phyloP scores from a whole-genome alignment of 176 grass and related monocot species.

The Carex pumila region DNA sequence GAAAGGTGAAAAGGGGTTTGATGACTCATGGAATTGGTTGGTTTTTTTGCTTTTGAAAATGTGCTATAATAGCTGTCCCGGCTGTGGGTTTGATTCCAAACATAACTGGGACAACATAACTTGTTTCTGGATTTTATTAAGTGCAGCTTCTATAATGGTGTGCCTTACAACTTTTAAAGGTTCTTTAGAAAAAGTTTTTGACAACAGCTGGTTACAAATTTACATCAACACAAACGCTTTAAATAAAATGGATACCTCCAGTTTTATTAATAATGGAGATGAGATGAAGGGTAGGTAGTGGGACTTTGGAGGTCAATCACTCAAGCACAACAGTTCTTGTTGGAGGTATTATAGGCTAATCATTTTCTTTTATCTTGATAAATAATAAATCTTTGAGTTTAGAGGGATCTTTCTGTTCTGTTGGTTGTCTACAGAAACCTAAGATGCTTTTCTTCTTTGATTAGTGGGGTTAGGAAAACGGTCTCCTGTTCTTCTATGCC shows the following conservation, averaged over 20 bases:
- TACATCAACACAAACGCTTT: not conserved
- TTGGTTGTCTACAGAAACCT: not conserved
- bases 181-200: not conserved
- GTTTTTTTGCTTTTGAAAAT: slow-evolving; percentile 18
- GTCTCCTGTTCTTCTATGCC: not conserved
- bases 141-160: not conserved
- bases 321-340: slow-evolving; percentile 5
- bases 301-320: slow-evolving; percentile 11
- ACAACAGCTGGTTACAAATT: not conserved
- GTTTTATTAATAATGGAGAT: slow-evolving; percentile 1
- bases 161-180: not conserved
- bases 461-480: slow-evolving; percentile 15
- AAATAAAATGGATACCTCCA: not conserved
- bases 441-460: slow-evolving; percentile 24
- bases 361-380: slow-evolving; percentile 17
- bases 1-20: slow-evolving; percentile 7
- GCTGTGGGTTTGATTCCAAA: slow-evolving; percentile 16
- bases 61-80: slow-evolving; percentile 13
- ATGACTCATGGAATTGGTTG: slow-evolving; percentile 5
- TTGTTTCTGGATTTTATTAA: not conserved
- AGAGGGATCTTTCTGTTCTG: slow-evolving; percentile 16
- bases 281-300: not conserved
- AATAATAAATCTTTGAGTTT: slow-evolving; percentile 11
- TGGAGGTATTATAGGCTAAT: slow-evolving; percentile 27
- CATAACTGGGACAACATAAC: slow-evolving; percentile 1